Evolutionary conservation across 192 early-diverging fungal species (phyloP).

Genomic region (Coemansia sp.): DNA sequence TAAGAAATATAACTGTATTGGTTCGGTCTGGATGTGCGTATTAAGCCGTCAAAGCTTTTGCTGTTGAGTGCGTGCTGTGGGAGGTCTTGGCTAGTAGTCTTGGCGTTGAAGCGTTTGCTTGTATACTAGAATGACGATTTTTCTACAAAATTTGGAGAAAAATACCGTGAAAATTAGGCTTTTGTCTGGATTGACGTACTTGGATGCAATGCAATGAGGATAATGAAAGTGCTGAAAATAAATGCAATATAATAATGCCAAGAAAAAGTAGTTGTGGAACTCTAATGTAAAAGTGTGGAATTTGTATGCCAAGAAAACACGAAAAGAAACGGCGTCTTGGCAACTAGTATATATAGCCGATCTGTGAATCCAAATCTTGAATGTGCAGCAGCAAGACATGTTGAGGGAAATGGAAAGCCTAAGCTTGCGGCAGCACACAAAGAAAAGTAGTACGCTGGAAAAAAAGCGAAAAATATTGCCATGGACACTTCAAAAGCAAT

Average conservation of each 20-base stretch:
- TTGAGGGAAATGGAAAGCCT: not conserved
- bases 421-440: not conserved
- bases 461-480: not conserved
- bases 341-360: not conserved
- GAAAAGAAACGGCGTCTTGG: constrained; percentile 13
- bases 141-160: not conserved
- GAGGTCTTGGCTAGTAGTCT: not conserved
- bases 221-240: not conserved
- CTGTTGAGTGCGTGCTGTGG: not conserved
- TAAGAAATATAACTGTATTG: not conserved
- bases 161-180: not conserved
- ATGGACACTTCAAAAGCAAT: not conserved
- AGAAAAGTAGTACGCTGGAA: not conserved
- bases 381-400: not conserved
- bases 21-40: not conserved
- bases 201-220: constrained; percentile 8
- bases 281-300: constrained; percentile 4
- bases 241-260: not conserved
- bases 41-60: not conserved
- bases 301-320: constrained; percentile 11
- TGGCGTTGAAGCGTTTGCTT: not conserved
- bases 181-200: not conserved
- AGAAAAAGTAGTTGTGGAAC: constrained; percentile 1
- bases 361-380: not conserved
- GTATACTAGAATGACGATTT: not conserved